phyloP scores from a whole-genome alignment of 257 asterid species.

The Solanum microdontum region DNA sequence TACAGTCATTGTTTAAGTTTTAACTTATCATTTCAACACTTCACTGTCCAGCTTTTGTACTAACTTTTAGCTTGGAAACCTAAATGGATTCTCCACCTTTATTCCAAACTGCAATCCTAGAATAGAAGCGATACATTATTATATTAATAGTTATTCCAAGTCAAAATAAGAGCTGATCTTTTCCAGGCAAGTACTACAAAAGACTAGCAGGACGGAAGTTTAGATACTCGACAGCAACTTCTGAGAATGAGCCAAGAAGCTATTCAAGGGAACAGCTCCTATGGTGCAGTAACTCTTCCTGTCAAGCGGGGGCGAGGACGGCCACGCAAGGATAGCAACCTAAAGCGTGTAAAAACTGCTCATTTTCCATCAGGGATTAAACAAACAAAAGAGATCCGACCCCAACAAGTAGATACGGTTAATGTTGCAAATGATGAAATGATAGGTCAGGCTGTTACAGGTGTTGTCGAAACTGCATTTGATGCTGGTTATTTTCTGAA shows the following conservation, averaged over 20 bases:
- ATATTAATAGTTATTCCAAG: not conserved
- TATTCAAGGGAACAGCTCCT: conserved; percentile 17
- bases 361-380: conserved; percentile 36
- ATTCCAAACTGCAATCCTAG: not conserved
- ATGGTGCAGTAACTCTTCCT: conserved; percentile 5
- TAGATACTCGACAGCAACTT: not conserved
- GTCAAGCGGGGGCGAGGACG: conserved; percentile 33
- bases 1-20: not conserved
- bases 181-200: not conserved
- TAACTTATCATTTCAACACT: not conserved
- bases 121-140: not conserved
- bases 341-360: conserved; percentile 11
- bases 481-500: conserved; percentile 76
- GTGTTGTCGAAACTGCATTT: conserved; percentile 74
- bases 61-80: not conserved
- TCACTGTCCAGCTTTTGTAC: not conserved
- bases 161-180: not conserved
- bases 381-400: conserved; percentile 15
- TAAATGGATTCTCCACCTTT: not conserved
- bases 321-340: conserved; percentile 30
- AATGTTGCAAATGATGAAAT: conserved; percentile 17
- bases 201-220: not conserved
- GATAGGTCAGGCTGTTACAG: conserved; percentile 74
- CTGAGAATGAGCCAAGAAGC: conserved; percentile 23
- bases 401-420: conserved; percentile 10